Conservation (phyloP, 805 yeast genomes). For the Saccharomycopsis vini region DNA sequence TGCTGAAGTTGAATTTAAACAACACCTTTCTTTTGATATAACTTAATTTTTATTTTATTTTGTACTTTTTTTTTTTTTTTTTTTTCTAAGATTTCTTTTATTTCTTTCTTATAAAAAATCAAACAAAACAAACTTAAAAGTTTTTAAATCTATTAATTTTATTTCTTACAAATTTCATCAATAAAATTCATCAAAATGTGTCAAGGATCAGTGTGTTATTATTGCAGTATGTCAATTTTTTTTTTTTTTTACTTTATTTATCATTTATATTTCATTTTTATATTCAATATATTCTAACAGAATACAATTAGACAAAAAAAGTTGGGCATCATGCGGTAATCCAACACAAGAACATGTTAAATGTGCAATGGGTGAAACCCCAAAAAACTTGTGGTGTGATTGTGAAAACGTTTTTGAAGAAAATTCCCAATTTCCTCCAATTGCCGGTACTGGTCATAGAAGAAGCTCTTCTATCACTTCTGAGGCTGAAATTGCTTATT, state of each 20-base stretch:
- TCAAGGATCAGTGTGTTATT: slow-evolving; percentile 11
- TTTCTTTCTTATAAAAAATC: too few species aligned
- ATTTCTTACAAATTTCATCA: background rate
- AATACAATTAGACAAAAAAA: slow-evolving; percentile 10
- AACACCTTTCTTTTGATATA: too few species aligned
- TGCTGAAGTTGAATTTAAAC: too few species aligned
- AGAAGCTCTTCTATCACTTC: slow-evolving; percentile 7
- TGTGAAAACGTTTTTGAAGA: slow-evolving; percentile 14
- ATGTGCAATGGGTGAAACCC: slow-evolving; percentile 10
- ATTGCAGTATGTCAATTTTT: slow-evolving; percentile 9
- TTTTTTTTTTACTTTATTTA: background rate
- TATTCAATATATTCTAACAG: background rate
- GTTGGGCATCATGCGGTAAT: slow-evolving; percentile 10
- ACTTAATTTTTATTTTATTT: too few species aligned
- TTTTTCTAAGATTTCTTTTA: too few species aligned
- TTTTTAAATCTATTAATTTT: too few species aligned
- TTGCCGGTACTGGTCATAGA: slow-evolving; percentile 15
- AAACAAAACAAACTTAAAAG: too few species aligned
- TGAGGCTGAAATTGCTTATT: too few species aligned
- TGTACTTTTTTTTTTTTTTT: too few species aligned
- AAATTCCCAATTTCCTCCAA: slow-evolving; percentile 11
- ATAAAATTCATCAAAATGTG: slow-evolving; percentile 11
- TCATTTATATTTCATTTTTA: background rate
- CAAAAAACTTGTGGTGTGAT: slow-evolving; percentile 13
- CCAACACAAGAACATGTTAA: slow-evolving; percentile 6